These are phyloP conservation scores for Serendipita sp. DNA, from an alignment of 768 basidiomycete species.

Conservation along the genomic window DNA sequence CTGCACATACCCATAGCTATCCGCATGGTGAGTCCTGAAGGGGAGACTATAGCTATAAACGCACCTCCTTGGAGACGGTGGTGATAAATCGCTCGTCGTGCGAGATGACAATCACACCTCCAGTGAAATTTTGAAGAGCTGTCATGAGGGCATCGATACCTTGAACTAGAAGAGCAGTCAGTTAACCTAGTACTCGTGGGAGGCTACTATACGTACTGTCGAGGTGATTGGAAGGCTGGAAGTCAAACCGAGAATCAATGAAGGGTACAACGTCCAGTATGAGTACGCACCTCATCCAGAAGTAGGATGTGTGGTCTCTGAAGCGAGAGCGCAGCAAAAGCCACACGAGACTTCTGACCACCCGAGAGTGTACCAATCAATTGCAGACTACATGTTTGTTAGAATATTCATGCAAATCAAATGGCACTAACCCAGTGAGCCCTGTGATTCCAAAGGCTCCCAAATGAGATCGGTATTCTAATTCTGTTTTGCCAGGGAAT, in stretches of 20 bases:
- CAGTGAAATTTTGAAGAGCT: conserved; percentile 67
- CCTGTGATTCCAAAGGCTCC: conserved; percentile 97
- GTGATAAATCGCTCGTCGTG: conserved; percentile 96
- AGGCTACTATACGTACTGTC: conserved; percentile 56
- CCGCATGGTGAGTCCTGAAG: conserved; percentile 9
- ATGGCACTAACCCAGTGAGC: conserved; percentile 56
- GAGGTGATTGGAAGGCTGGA: conserved; percentile 80
- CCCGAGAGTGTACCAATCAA: conserved; percentile 83
- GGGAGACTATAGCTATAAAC: conserved; percentile 13
- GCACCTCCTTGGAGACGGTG: conserved; percentile 67
- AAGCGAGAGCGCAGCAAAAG: conserved; percentile 75
- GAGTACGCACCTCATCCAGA: conserved; percentile 68
- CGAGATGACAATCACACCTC: conserved; percentile 83
- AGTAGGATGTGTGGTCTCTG: conserved; percentile 83
- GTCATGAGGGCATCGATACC: conserved; percentile 91
- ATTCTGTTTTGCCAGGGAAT: conserved; percentile 89
- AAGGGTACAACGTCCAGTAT: no score
- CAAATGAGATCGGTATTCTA: conserved; percentile 88
- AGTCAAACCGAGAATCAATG: neutral
- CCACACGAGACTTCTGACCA: conserved; percentile 92
- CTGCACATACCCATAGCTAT: conserved; percentile 87
- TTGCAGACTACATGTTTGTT: conserved; percentile 40
- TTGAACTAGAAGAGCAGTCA: conserved; percentile 23
- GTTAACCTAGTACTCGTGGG: conserved; percentile 7
- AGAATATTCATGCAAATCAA: neutral